A percentile compares a stretch with the other conserved stretches of the same genome.
Conservation (phyloP, 1,284 basidiomycete species). For the Austroboletus novae-zelandiae region DNA sequence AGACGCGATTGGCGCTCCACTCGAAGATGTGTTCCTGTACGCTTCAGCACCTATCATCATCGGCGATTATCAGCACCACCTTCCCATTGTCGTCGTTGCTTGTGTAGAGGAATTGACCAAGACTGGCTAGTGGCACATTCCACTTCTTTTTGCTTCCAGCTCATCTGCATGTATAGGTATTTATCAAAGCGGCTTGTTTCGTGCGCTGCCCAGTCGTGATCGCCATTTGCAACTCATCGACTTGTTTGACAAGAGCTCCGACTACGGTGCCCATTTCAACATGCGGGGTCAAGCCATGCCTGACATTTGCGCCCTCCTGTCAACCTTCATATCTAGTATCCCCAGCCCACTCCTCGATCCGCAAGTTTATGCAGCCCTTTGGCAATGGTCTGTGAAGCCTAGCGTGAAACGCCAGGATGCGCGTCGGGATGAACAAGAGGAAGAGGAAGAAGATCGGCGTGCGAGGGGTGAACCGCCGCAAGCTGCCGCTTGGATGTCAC, state of each 20-base stretch:
- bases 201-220: constrained; percentile 36
- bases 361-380: constrained; percentile 44
- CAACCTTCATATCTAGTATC: constrained; percentile 54
- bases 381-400: constrained; percentile 51
- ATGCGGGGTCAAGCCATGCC: constrained; percentile 53
- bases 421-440: constrained; percentile 21
- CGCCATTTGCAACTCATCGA: constrained; percentile 40
- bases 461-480: constrained; percentile 17
- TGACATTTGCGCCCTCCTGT: constrained; percentile 60
- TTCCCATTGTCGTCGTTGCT: constrained; percentile 54
- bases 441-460: constrained; percentile 27
- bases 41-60: constrained; percentile 46
- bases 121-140: constrained; percentile 38
- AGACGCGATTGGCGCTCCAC: constrained; percentile 50
- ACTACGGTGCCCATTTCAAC: constrained; percentile 34
- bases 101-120: constrained; percentile 62
- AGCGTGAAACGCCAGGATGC: constrained; percentile 36
- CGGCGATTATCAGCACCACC: constrained; percentile 49
- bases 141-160: not conserved
- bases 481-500: constrained; percentile 1
- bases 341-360: constrained; percentile 50
- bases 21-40: constrained; percentile 44
- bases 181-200: constrained; percentile 50
- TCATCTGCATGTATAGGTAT: constrained; percentile 31
- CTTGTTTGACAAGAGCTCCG: constrained; percentile 23